phyloP scores from a whole-genome alignment of 306 rosid species.

The Lathyrus oleraceus region DNA sequence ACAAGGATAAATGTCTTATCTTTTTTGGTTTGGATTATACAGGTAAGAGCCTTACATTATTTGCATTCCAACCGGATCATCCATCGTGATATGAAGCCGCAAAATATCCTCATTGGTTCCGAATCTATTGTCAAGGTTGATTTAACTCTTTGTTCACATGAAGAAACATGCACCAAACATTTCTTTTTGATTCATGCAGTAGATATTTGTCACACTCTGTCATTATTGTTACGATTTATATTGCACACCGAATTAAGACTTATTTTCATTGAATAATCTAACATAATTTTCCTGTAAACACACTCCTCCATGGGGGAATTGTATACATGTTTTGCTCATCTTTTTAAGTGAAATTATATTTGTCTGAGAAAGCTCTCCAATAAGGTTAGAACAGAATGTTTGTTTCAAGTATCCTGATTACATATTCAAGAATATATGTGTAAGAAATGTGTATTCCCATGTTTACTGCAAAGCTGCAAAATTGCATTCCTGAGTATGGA shows the following conservation, averaged over 20 bases:
- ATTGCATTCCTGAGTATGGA: neutral
- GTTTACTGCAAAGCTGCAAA: neutral
- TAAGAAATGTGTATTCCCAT: neutral
- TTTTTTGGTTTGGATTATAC: conserved; percentile 39
- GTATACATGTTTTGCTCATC: neutral
- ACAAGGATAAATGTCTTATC: conserved; percentile 1
- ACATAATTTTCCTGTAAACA: conserved; percentile 4
- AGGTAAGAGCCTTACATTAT: conserved; percentile 92
- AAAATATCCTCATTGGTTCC: conserved; percentile 94
- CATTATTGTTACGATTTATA: conserved; percentile 8
- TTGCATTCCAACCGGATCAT: conserved; percentile 95
- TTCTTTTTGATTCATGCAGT: neutral
- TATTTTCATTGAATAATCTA: neutral
- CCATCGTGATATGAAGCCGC: conserved; percentile 99
- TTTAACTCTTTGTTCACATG: conserved; percentile 8
- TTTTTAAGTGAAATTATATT: neutral
- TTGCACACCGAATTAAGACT: neutral
- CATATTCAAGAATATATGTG: neutral
- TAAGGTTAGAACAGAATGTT: neutral
- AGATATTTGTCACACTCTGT: neutral
- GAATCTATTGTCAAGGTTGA: conserved; percentile 93
- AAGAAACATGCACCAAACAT: conserved; percentile 10
- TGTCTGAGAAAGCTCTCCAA: neutral
- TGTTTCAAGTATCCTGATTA: neutral
- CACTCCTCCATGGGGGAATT: neutral